Base-by-base conservation (phyloP, 257 asterid species). In the Cinchona pubescens region DNA sequence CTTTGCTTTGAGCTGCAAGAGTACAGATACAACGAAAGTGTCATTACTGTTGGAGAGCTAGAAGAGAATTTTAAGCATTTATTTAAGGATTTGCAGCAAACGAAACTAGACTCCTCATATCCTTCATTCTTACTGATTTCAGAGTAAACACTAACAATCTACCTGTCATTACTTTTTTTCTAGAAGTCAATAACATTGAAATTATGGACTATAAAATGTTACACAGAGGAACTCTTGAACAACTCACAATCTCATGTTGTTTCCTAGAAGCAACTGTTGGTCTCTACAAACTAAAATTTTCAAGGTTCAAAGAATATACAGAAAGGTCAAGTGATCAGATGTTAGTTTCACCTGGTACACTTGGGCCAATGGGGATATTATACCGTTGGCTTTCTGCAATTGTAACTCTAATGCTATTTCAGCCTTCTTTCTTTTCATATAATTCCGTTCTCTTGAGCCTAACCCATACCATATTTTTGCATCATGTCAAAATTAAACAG, bases 1-100 rank as follows among this genome's bases (percentile, higher is more conserved):
- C 86, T 86, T 49, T 67, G 73, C 75, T 82, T 86, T 40, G 84
- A 79, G 82, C 93, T 88, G 89, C 55, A 67, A 67, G 63, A 75
- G 76, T 6, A 61, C 21, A 70, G 34, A 46, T 32, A 5, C 30
- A 18, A 16, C 16, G 7, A 34, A 64, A 13, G 3, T 18, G 30
- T 18, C 21, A n/a, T 55, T 23, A 55, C 27, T 55, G 3, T 55
- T n/a, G 3, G 30, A 55, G 29, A 55, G 61, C 61, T 5, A 23
- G 61, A n/a, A n/a, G 61, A 55, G n/a, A 6, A 23, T 55, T 6
- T 23, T 10, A 55, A 16, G 11, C 61, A 21, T n/a, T 16, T 21
- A 6, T 55, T 5, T n/a, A 55, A 21, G 2, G 14, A 55, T 23
- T 53, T 55, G 29, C 61, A n/a, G 61, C 61, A 7, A 23, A 16